Conservation (phyloP, 306 rosid species). For the Pyrus pyrifolia region DNA sequence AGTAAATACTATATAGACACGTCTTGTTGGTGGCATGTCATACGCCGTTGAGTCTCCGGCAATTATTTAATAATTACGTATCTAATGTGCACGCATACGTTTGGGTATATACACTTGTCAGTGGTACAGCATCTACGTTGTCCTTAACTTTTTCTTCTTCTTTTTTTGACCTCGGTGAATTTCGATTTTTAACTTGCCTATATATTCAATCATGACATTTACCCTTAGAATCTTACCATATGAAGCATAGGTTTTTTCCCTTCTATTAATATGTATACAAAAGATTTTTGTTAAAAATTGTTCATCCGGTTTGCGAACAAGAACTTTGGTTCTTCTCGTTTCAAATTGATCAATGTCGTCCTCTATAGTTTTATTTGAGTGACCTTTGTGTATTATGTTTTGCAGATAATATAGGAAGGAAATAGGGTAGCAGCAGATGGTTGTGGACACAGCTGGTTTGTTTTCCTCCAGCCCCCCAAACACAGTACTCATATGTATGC, state of each 20-base stretch:
- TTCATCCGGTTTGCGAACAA: neutral
- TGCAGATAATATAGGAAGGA: neutral
- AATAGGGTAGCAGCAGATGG: neutral
- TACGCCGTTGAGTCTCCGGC: rapidly evolving
- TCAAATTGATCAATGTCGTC: neutral
- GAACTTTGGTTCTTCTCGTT: neutral
- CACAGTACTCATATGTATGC: neutral
- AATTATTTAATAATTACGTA: neutral
- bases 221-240: neutral
- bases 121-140: neutral
- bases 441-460: neutral
- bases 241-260: neutral
- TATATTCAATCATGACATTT: neutral
- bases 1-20: neutral
- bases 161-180: neutral
- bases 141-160: neutral
- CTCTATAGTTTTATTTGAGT: neutral
- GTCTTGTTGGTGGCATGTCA: neutral
- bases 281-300: no score
- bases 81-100: neutral
- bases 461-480: neutral
- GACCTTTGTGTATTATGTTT: neutral
- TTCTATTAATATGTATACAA: neutral
- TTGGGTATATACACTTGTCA: neutral
- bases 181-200: neutral